Evolutionary conservation across 345 rosid species (phyloP).

Genomic region (Noccaea bulbosa): DNA sequence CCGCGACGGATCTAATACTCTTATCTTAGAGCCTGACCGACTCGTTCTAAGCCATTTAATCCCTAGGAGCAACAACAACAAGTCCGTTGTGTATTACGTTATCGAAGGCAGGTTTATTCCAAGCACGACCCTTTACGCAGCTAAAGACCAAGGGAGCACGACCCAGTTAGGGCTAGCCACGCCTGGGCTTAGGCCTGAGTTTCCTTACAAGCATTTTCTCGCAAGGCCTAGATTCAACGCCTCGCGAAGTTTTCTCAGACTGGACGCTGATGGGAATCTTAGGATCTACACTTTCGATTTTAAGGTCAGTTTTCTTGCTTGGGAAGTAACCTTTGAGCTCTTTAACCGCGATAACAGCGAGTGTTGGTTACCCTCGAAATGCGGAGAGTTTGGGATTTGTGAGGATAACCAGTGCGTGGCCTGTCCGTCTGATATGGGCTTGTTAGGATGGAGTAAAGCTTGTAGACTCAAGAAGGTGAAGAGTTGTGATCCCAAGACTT

Average conservation of each 20-base stretch:
- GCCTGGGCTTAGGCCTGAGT: constrained; percentile 15
- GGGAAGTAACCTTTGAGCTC: constrained; percentile 53
- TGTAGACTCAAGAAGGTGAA: constrained; percentile 44
- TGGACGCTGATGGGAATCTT: constrained; percentile 58
- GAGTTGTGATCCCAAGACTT: constrained; percentile 43
- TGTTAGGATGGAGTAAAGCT: constrained; percentile 51
- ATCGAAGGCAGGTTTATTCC: constrained; percentile 27
- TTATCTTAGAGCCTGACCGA: constrained; percentile 48
- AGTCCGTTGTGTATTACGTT: constrained; percentile 42
- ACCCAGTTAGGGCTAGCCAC: constrained; percentile 18
- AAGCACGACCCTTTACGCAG: constrained; percentile 34
- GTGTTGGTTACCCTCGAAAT: constrained; percentile 53
- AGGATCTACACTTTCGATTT: constrained; percentile 48
- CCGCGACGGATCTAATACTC: constrained; percentile 51
- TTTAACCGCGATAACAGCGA: constrained; percentile 42
- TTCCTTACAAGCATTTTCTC: constrained; percentile 32
- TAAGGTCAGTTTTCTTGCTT: constrained; percentile 44
- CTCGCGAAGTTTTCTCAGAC: constrained; percentile 49
- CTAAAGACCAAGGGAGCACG: constrained; percentile 20
- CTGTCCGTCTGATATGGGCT: constrained; percentile 50
- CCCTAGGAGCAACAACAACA: constrained; percentile 39
- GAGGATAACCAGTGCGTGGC: constrained; percentile 57
- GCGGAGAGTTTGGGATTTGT: constrained; percentile 57
- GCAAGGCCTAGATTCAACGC: constrained; percentile 48
- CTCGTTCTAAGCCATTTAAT: constrained; percentile 44